phyloP scores from a whole-genome alignment of 306 rosid species.

The Cicer cuneatum region DNA sequence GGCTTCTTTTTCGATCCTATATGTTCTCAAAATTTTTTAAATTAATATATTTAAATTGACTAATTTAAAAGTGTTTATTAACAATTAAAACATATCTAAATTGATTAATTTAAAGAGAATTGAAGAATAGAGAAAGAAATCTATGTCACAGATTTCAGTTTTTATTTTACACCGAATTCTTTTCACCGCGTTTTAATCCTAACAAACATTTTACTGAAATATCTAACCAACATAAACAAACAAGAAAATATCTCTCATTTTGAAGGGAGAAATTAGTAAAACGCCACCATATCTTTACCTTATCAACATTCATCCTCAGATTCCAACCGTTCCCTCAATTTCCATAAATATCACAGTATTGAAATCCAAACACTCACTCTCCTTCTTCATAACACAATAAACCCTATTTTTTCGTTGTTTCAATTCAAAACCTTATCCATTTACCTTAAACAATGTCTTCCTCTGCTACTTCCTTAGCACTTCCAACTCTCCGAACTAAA shows the following conservation, averaged over 20 bases:
- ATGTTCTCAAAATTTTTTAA: too few relatives aligned
- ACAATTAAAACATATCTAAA: too few relatives aligned
- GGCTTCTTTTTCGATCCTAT: too few relatives aligned
- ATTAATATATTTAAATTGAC: too few relatives aligned
- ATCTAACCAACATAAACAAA: too few relatives aligned
- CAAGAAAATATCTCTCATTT: neutral
- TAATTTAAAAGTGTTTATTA: too few relatives aligned
- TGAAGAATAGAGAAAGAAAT: too few relatives aligned
- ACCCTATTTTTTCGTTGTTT: constrained; percentile 4
- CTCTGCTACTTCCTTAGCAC: constrained; percentile 67
- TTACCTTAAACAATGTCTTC: constrained; percentile 62
- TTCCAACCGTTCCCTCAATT: neutral
- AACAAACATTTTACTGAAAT: neutral
- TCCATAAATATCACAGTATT: constrained; percentile 38
- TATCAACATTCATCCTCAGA: constrained; percentile 27
- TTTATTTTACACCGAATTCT: neutral
- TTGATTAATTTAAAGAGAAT: too few relatives aligned
- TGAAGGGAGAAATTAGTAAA: constrained; percentile 29
- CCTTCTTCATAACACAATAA: neutral
- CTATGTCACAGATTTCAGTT: neutral
- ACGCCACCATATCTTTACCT: constrained; percentile 8
- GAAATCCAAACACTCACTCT: neutral
- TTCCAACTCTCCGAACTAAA: constrained; percentile 59
- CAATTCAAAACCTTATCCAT: constrained; percentile 57
- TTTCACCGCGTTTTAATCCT: neutral